Base-by-base conservation (phyloP, 257 asterid genomes). In the Eucommia ulmoides region DNA sequence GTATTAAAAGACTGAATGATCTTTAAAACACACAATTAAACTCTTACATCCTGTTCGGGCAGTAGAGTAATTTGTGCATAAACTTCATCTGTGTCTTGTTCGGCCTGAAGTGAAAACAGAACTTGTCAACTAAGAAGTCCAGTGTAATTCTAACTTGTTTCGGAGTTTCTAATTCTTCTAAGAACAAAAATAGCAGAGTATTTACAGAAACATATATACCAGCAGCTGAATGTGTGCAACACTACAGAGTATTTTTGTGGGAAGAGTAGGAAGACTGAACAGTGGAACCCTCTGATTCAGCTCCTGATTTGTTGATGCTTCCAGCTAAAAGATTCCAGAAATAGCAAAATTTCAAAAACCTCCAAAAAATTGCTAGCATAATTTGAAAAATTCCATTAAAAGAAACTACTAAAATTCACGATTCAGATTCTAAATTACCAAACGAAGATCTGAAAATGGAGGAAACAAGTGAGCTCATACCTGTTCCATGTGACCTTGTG, bases 241-340 rank as follows among this genome's bases (percentile, higher is more conserved):
- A 25, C 63, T 52, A 60, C 99, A 91, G 24, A 86, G 89, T 58
- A 91, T 83, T 84, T 86, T 86, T 20, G 99, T 19, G 9, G 93
- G 74, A 62, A 91, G 72, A 29, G 38, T 7, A 74, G 63, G 74
- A 68, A 91, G 83, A n/a, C n/a, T n/a, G 12, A 29, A 29, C 92
- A 82, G 65, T 8, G 81, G 81, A 38, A 74, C 73, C 74, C 78
- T 81, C 58, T 76, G 83, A 75, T 74, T 70, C 56, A 86, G 29
- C 55, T 86, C 99, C 64, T 83, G 83, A 75, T 91, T 83, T 20
- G 96, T 81, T 22, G 99, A 91, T 54, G 97, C 95, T 66, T 79
- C 99, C 86, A 91, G 69, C 99, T 91, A 68, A 19, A 58, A 65
- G 48, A 60, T 9, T 55, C 62, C 65, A 69, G 50, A 49, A 16